These are phyloP conservation scores for Zygnema cylindricum DNA, from an alignment of 139 green algal species.

Conservation along the genomic window DNA sequence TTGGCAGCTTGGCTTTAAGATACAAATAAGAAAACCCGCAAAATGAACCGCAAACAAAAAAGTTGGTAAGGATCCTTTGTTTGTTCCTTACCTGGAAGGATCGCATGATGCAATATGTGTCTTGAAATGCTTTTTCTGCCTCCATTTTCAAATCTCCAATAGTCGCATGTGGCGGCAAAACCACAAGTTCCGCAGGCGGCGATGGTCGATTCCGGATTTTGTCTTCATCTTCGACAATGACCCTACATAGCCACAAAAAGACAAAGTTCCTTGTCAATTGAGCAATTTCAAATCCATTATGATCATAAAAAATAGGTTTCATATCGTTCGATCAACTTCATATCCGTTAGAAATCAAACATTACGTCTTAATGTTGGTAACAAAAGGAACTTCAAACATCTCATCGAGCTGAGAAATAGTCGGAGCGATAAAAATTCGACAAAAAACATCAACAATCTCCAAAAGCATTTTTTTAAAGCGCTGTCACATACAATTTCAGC, in stretches of 20 bases:
- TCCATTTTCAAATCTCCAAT: conserved; percentile 31
- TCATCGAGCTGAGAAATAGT: too few relatives aligned
- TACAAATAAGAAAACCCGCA: background rate
- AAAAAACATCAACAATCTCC: too few relatives aligned
- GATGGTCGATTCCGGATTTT: background rate
- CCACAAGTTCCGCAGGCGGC: conserved; percentile 55
- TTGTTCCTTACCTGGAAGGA: conserved; percentile 2
- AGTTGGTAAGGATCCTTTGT: background rate
- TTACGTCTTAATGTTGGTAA: too few relatives aligned
- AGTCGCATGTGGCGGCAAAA: conserved; percentile 51
- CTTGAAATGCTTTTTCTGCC: conserved; percentile 24
- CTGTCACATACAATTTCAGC: too few relatives aligned
- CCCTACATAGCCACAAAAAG: background rate
- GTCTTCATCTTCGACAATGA: conserved; percentile 11
- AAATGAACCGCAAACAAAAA: background rate
- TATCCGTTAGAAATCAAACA: too few relatives aligned
- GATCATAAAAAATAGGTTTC: too few relatives aligned
- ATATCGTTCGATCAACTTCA: too few relatives aligned
- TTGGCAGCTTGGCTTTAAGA: background rate
- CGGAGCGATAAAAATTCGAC: too few relatives aligned
- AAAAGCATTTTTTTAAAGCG: too few relatives aligned
- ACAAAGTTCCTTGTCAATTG: too few relatives aligned
- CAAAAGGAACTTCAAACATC: too few relatives aligned
- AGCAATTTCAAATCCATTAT: too few relatives aligned
- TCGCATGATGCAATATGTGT: conserved; percentile 28